A percentile compares a stretch with the other conserved stretches of the same genome.
phyloP scores from a whole-genome alignment of 1,139 yeast species.

The Pneumocystis murina region DNA sequence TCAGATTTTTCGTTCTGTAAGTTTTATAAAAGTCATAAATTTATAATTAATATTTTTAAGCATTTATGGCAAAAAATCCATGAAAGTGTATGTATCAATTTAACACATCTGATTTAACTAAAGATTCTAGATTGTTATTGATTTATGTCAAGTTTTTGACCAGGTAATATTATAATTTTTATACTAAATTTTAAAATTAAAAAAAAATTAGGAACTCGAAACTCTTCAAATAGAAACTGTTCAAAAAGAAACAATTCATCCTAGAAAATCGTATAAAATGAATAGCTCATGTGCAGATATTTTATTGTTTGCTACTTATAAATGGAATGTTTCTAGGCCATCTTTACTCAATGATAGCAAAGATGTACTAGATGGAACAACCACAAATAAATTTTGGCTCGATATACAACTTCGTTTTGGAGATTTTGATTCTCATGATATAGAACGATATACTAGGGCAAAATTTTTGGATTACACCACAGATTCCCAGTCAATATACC shows the following conservation, averaged over 20 bases:
- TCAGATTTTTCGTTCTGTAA: slow-evolving; percentile 75
- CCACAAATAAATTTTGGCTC: slow-evolving; percentile 74
- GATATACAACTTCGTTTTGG: slow-evolving; percentile 94
- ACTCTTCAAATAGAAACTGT: slow-evolving; percentile 72
- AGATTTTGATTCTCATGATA: slow-evolving; percentile 94
- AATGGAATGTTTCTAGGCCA: slow-evolving; percentile 79
- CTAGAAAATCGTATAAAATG: slow-evolving; percentile 94
- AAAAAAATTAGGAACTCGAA: slow-evolving; percentile 40
- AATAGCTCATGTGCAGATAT: slow-evolving; percentile 90
- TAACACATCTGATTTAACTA: not conserved
- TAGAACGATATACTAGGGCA: slow-evolving; percentile 83
- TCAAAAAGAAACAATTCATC: slow-evolving; percentile 86
- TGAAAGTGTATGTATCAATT: slow-evolving; percentile 37
- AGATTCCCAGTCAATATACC: slow-evolving; percentile 73
- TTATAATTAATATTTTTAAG: not conserved
- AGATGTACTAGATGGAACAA: slow-evolving; percentile 27
- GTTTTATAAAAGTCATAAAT: not conserved
- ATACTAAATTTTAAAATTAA: not conserved
- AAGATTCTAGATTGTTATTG: slow-evolving; percentile 49
- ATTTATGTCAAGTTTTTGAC: slow-evolving; percentile 81
- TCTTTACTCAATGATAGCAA: slow-evolving; percentile 43
- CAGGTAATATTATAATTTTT: slow-evolving; percentile 23
- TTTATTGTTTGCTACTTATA: slow-evolving; percentile 55
- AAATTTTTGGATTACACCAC: slow-evolving; percentile 85
- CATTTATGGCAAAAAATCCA: slow-evolving; percentile 99